Conservation (phyloP, 805 yeast genomes). For the Priceomyces fermenticarens region DNA sequence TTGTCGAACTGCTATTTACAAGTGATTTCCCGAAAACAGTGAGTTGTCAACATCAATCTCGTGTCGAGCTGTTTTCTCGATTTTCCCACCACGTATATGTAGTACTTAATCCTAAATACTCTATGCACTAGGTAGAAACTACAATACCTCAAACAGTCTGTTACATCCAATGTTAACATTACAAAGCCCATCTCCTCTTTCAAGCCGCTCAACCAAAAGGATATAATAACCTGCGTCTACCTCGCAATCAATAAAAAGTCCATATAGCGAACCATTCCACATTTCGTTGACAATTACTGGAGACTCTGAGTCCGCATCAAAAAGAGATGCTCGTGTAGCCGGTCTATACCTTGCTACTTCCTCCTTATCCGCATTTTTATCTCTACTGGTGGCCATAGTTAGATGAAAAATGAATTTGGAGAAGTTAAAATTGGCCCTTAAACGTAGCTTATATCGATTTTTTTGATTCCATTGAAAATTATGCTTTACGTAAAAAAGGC, state of each 20-base stretch:
- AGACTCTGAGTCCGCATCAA: slow-evolving; percentile 21
- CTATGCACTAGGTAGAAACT: neutral
- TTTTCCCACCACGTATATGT: too few species aligned
- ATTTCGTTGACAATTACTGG: slow-evolving; percentile 33
- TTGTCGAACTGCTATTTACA: neutral
- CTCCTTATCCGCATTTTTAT: slow-evolving; percentile 6
- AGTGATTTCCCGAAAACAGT: neutral
- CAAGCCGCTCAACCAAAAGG: slow-evolving; percentile 48
- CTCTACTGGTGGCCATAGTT: slow-evolving; percentile 13
- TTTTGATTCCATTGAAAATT: slow-evolving; percentile 36
- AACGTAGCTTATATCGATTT: slow-evolving; percentile 35
- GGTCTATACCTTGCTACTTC: slow-evolving; percentile 39
- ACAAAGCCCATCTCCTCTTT: slow-evolving; percentile 40
- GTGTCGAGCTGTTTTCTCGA: too few species aligned
- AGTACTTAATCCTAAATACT: too few species aligned
- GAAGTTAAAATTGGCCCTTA: slow-evolving; percentile 19
- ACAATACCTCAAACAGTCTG: slow-evolving; percentile 9
- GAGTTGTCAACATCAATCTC: too few species aligned
- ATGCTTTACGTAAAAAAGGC: slow-evolving; percentile 26
- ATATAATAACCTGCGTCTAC: slow-evolving; percentile 31
- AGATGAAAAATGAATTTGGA: slow-evolving; percentile 24
- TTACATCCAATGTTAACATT: slow-evolving; percentile 36
- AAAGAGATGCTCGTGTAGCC: slow-evolving; percentile 43
- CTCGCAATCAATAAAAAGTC: slow-evolving; percentile 36
- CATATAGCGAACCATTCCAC: slow-evolving; percentile 44